Conservation (phyloP, 169 alveolate genomes). For the Cryptosporidium ubiquitum region DNA sequence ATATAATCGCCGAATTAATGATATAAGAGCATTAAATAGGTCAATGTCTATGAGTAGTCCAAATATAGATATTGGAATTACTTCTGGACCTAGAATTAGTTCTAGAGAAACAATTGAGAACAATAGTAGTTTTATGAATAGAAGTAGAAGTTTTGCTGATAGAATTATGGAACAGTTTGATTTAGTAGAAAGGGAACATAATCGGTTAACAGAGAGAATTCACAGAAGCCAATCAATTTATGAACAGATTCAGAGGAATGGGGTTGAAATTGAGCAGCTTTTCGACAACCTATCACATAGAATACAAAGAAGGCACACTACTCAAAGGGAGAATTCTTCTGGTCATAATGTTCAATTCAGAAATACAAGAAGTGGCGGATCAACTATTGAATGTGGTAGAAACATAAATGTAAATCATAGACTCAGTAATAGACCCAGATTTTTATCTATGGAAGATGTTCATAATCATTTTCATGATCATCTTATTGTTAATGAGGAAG, state of each 20-base stretch:
- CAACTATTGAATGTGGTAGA: background rate
- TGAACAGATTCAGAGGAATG: conserved; percentile 45
- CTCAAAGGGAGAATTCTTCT: conserved; percentile 4
- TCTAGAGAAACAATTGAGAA: conserved; percentile 20
- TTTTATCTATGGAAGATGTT: background rate
- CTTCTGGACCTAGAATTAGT: background rate
- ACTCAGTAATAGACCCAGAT: background rate
- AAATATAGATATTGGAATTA: background rate
- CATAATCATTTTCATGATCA: background rate
- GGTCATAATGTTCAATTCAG: background rate
- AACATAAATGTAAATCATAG: background rate
- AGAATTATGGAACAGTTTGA: conserved; percentile 61
- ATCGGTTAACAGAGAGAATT: conserved; percentile 21
- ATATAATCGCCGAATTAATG: background rate
- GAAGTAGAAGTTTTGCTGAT: conserved; percentile 66
- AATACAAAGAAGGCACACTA: conserved; percentile 6
- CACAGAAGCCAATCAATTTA: conserved; percentile 40
- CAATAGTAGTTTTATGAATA: conserved; percentile 22
- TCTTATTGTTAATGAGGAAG: background rate
- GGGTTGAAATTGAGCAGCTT: background rate
- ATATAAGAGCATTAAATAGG: conserved; percentile 14
- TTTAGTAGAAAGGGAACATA: conserved; percentile 22
- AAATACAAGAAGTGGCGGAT: background rate
- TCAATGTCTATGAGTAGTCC: conserved; percentile 57
- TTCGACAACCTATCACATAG: conserved; percentile 12